A percentile compares a stretch with the other conserved stretches of the same genome.
These are phyloP conservation scores for Physocladia obscura DNA, from an alignment of 192 early-diverging fungal genomes.

Conservation along the genomic window DNA sequence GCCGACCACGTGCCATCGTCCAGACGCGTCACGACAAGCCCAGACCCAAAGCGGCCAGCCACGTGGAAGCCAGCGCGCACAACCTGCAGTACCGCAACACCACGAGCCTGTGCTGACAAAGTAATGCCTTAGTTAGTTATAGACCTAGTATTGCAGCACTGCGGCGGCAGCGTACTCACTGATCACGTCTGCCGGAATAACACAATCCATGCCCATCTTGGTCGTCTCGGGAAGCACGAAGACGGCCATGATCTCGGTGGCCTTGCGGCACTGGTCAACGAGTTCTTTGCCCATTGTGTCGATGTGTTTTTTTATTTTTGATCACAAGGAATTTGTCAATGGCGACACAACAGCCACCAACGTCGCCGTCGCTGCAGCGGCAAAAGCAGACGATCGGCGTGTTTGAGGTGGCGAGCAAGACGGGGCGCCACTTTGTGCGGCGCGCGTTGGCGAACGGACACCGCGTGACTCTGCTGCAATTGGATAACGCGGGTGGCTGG, in stretches of 20 bases:
- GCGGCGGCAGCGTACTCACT: neutral
- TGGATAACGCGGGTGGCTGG: too few relatives aligned
- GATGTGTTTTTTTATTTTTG: too few relatives aligned
- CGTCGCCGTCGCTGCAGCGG: neutral
- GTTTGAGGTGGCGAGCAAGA: constrained; percentile 14
- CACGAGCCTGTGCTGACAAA: neutral
- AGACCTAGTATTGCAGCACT: too few relatives aligned
- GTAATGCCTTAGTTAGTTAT: neutral
- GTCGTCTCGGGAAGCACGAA: neutral
- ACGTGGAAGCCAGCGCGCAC: constrained; percentile 87
- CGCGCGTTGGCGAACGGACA: constrained; percentile 15
- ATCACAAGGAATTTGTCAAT: too few relatives aligned
- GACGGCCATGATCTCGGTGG: neutral
- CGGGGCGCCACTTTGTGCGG: neutral
- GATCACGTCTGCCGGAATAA: neutral
- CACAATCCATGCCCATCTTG: neutral
- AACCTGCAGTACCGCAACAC: constrained; percentile 86
- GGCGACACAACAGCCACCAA: too few relatives aligned
- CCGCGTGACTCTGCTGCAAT: neutral
- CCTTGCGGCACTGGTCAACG: neutral
- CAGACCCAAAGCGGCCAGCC: constrained; percentile 79
- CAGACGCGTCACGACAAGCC: constrained; percentile 81
- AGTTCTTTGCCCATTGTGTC: too few relatives aligned
- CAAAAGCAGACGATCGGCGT: constrained; percentile 22
- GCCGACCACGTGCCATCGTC: constrained; percentile 57